Percentiles rank a stretch among this genome's conserved stretches.
phyloP scores from a whole-genome alignment of 371 early-diverging fungal genomes.

The Zancudomyces culisetae region DNA sequence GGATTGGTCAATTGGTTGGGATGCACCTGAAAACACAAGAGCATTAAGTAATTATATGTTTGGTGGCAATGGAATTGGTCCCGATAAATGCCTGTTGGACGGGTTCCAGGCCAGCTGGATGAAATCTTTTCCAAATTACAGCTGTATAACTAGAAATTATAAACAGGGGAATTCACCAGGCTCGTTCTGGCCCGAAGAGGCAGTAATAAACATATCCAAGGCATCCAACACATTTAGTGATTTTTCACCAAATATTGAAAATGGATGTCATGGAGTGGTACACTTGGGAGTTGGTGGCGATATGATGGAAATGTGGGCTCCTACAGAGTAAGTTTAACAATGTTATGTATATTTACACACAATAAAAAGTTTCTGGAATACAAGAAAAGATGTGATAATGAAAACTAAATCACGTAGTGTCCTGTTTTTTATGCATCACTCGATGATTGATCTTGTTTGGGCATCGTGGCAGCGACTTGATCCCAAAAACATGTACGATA shows the following conservation, averaged over 20 bases:
- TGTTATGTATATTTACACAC: background rate
- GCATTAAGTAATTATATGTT: constrained; percentile 16
- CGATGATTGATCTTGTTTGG: constrained; percentile 28
- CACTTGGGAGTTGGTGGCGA: constrained; percentile 23
- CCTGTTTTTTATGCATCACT: constrained; percentile 28
- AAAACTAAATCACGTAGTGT: constrained; percentile 7
- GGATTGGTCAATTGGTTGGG: constrained; percentile 25
- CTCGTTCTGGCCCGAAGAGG: constrained; percentile 26
- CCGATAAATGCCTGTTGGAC: constrained; percentile 9
- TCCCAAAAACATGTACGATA: constrained; percentile 8
- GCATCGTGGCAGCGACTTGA: constrained; percentile 22
- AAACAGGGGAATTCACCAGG: constrained; percentile 13
- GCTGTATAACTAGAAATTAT: constrained; percentile 21
- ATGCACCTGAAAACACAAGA: constrained; percentile 9
- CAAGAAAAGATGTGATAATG: no score
- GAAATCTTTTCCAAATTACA: constrained; percentile 12
- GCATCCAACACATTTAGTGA: constrained; percentile 15
- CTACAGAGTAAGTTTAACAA: constrained; percentile 8
- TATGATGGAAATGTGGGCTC: constrained; percentile 24
- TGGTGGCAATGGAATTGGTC: constrained; percentile 20
- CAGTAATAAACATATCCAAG: constrained; percentile 16
- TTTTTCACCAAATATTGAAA: constrained; percentile 18
- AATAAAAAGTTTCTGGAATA: no score
- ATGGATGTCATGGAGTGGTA: constrained; percentile 23
- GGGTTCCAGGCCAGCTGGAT: constrained; percentile 21